phyloP scores from a whole-genome alignment of 352 stramenopile genomes.

The Phytopythium cucurbitacearum region DNA sequence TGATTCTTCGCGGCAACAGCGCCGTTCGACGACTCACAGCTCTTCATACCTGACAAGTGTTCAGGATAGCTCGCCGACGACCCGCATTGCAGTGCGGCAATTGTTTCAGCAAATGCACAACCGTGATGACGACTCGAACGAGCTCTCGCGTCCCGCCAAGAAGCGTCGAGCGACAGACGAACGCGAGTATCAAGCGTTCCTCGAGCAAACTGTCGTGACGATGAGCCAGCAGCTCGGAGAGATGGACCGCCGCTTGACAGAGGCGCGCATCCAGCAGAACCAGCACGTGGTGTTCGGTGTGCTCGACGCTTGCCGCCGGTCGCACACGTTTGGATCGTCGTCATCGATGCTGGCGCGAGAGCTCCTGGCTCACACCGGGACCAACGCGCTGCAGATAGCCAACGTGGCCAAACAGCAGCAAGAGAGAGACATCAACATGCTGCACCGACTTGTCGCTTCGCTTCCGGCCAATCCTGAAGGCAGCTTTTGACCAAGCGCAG shows the following conservation, averaged over 20 bases:
- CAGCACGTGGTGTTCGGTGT: slow-evolving; percentile 1
- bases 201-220: background rate
- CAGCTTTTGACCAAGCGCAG: background rate
- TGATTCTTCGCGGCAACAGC: too few relatives aligned
- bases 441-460: background rate
- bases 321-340: background rate
- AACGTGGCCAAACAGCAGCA: background rate
- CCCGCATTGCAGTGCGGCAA: too few relatives aligned
- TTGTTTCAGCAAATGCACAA: too few relatives aligned
- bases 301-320: background rate
- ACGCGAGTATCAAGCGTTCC: background rate
- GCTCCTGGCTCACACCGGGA: background rate
- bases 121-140: too few relatives aligned
- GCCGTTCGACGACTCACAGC: too few relatives aligned
- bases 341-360: background rate
- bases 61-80: too few relatives aligned
- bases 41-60: too few relatives aligned
- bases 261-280: slow-evolving; percentile 1
- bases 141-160: background rate
- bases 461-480: background rate
- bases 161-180: background rate
- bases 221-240: background rate
- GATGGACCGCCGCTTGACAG: background rate
- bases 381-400: background rate
- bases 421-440: background rate